Base-by-base conservation (phyloP, 2,329 filamentous ascomycete genomes). In the Bipolaris bicolor region DNA sequence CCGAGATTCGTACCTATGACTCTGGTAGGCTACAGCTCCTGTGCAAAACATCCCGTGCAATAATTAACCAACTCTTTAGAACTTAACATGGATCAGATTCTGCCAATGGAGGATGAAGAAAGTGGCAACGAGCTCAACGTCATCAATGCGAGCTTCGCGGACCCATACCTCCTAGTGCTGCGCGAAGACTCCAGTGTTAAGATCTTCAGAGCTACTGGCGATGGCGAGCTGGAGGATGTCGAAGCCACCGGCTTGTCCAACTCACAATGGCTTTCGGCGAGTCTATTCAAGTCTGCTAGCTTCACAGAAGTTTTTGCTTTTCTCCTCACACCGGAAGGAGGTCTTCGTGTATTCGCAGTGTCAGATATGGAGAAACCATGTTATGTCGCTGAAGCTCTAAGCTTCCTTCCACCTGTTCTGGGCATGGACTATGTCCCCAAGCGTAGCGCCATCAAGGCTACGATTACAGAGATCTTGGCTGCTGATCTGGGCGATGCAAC, bases 1-100 rank as follows among this genome's bases (percentile, higher is more conserved):
- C 88, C 1, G 94, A 98, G 70, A 87, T 98, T 22, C 86, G 94
- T 57, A 94, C 90, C 60, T 99, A 97, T 68, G 93, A 98, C 74
- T 89, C 89, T 76, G 89, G 91, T 94, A 77, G 83, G 88, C 44
- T 47, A 6, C 11, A 40, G 29, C 7, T 3, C 5, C n/a, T 31
- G 15, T 18, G 40, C 5, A 16, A 16, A 45, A 16, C 9, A 16
- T 40, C 11, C 13, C 7, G 39, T 24, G 26, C 26, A 18, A 15
- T 45, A 20, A 26, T 26, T 56, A 40, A 56, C 18, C 11, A 2
- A 2, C 24, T 10, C 7, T 15, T 1, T 36, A 92, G 91, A 96
- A 75, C 85, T 99, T 57, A 91, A 90, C 10, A 83, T 99, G 51
- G 88, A 89, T 44, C 94, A 98, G 70, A 98, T 99, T 52, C 84